These are phyloP conservation scores for Pleurotus citrinopileatus DNA, from an alignment of 768 basidiomycete species.

Conservation along the genomic window DNA sequence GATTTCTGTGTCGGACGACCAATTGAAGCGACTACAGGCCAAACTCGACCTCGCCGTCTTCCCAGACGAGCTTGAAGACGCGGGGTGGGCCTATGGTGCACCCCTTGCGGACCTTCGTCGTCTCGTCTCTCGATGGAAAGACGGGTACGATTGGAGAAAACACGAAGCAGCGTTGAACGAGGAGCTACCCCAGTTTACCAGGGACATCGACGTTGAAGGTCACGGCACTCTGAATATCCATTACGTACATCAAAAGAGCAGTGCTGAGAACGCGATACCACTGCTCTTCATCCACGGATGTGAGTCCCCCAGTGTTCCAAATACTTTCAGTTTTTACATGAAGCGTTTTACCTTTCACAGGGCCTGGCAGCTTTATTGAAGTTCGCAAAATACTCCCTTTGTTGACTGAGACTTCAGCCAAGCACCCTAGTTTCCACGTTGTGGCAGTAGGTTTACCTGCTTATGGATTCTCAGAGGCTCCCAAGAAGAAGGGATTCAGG, in stretches of 20 bases:
- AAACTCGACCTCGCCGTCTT: conserved; percentile 48
- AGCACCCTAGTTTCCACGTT: conserved; percentile 59
- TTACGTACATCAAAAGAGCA: conserved; percentile 55
- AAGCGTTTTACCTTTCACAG: conserved; percentile 23
- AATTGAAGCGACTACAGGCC: conserved; percentile 34
- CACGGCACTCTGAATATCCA: conserved; percentile 47
- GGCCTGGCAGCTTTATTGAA: conserved; percentile 64
- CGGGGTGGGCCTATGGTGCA: conserved; percentile 50
- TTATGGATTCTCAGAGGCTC: conserved; percentile 59
- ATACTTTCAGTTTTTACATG: background rate
- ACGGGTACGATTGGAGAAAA: conserved; percentile 55
- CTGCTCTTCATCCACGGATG: conserved; percentile 64
- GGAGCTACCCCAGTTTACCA: conserved; percentile 52
- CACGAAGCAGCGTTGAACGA: conserved; percentile 51
- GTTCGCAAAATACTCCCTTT: conserved; percentile 55
- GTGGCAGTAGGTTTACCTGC: conserved; percentile 58
- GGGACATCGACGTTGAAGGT: conserved; percentile 44
- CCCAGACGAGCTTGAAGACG: conserved; percentile 58
- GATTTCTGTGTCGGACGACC: conserved; percentile 41
- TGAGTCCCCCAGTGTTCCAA: conserved; percentile 13
- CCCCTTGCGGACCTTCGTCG: conserved; percentile 49
- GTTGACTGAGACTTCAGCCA: conserved; percentile 36
- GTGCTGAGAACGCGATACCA: conserved; percentile 44
- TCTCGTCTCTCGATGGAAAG: conserved; percentile 47
- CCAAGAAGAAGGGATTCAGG: conserved; percentile 49